Base-by-base conservation (phyloP, 2,329 filamentous ascomycete species). In the Cytospora mali region DNA sequence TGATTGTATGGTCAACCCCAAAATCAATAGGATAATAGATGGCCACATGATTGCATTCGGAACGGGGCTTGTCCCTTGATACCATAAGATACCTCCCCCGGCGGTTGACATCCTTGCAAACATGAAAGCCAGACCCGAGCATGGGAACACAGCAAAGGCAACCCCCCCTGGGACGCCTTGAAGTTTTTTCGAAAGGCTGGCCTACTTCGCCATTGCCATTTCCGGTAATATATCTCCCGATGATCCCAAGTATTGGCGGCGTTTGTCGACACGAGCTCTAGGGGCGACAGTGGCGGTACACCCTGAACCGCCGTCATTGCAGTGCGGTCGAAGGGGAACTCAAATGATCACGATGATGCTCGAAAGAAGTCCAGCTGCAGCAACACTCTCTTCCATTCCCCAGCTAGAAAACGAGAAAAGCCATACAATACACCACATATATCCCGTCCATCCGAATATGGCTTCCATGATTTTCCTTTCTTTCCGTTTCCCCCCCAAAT, bases 171-270 rank as follows among this genome's bases (percentile, higher is more conserved):
- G n/a, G 27, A 42, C 31, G 62, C 53, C 33, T 62, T 18, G 52
- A 28, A 66, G n/a, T n/a, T 72, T 42, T 65, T 46, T 59, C 29
- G 57, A 59, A 28, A 42, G 48, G 5, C 28, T 59, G 62, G 55
- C 33, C 6, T 59, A 66, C 7, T 66, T 68, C 56, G 21, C 58
- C 55, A 50, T 67, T 21, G 62, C 64, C 3, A 18, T 68, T 25
- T 48, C 52, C 6, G 66, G 66, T 5, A 66, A 64, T 3, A 28
- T 39, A 16, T 55, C 54, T 21, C 52, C 68, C 66, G 16, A 69
- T 68, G 67, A 16, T 69, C 4, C 56, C 67, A 54, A 68, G 66
- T 64, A 29, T n/a, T 69, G 21, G 67, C 67, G 10, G 67, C 68
- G 25, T 68, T 68, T 57, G 67, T 69, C 1, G 68, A 66, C 25